phyloP scores from a whole-genome alignment of 306 rosid genomes.

The Argentina anserina region DNA sequence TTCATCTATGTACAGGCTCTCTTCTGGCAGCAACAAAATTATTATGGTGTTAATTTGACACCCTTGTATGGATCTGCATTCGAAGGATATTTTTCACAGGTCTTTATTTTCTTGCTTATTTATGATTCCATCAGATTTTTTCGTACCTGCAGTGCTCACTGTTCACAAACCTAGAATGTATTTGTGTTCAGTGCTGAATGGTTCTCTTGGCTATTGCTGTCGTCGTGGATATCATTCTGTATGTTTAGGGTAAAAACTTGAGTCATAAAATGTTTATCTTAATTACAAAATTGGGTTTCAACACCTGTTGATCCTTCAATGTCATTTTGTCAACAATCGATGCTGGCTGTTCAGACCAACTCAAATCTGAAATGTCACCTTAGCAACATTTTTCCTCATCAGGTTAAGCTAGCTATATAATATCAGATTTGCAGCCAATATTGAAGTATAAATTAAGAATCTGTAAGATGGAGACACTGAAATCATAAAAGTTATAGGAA shows the following conservation, averaged over 20 bases:
- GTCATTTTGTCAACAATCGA: not conserved
- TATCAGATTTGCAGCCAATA: not conserved
- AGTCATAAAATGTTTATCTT: not conserved
- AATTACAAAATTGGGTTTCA: not conserved
- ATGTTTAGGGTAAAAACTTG: not conserved
- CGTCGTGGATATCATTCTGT: not conserved
- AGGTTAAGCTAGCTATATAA: not conserved
- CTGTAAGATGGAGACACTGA: not conserved
- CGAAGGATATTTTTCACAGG: constrained; percentile 94
- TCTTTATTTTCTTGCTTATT: constrained; percentile 18
- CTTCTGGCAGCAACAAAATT: constrained; percentile 97
- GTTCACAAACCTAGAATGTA: not conserved
- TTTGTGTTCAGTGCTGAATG: not conserved
- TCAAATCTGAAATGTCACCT: not conserved
- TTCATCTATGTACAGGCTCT: constrained; percentile 51
- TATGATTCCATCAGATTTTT: not conserved
- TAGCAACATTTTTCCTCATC: not conserved
- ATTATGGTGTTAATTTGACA: constrained; percentile 91
- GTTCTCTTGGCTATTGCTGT: not conserved
- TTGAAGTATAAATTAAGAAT: not conserved
- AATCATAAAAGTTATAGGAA: not conserved
- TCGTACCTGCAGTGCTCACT: not conserved
- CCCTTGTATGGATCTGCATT: constrained; percentile 85
- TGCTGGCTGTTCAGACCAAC: not conserved
- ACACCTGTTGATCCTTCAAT: not conserved